phyloP scores from a whole-genome alignment of 306 rosid species.

The Castanea crenata region DNA sequence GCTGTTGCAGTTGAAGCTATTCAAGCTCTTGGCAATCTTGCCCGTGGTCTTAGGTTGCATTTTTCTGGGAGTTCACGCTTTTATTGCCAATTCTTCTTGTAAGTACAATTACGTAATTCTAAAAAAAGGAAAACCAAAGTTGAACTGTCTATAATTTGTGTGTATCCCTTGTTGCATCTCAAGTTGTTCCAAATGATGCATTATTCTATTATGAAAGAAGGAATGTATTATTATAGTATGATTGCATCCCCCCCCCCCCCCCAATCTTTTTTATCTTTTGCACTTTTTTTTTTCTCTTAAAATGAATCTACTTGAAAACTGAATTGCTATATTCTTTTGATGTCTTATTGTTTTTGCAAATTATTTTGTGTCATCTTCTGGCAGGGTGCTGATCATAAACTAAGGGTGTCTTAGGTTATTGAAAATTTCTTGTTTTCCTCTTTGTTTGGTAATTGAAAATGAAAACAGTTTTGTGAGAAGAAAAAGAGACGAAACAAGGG shows the following conservation, averaged over 20 bases:
- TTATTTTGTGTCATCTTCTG: neutral
- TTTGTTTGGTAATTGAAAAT: neutral
- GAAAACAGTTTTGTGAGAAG: neutral
- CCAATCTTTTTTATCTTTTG: no score
- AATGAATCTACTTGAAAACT: no score
- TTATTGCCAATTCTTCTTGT: constrained; percentile 93
- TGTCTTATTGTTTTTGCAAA: neutral
- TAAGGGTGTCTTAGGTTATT: neutral
- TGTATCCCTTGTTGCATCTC: neutral
- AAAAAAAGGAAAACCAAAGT: neutral
- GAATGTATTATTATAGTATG: neutral
- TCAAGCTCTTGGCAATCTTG: constrained; percentile 98
- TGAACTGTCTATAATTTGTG: neutral
- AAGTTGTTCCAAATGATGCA: neutral
- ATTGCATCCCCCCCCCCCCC: no score
- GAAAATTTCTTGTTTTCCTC: neutral
- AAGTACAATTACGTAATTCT: constrained; percentile 32
- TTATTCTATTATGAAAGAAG: neutral
- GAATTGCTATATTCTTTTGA: neutral
- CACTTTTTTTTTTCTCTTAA: no score
- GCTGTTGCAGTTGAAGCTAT: constrained; percentile 99
- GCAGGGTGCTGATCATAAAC: neutral
- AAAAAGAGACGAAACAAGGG: neutral
- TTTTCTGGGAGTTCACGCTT: constrained; percentile 97
- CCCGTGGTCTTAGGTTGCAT: constrained; percentile 81